Evolutionary conservation across 164 flowering plant genomes (phyloP), one percentile per base, ranked within the genome.

Genomic region (Brasenia schreberi): DNA sequence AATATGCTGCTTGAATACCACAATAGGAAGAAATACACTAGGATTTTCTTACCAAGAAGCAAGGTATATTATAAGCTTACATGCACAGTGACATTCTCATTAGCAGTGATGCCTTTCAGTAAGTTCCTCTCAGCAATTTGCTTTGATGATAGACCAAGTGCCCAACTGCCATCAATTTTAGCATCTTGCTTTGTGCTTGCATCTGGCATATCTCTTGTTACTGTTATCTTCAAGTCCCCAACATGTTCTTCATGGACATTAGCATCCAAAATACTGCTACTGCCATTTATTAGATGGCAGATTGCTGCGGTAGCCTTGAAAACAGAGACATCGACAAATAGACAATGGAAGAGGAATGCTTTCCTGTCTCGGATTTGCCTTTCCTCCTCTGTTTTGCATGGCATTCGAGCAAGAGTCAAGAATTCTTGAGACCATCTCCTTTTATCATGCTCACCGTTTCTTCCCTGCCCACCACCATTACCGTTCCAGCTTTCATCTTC

Each of bases 401-500:
- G 96, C 67, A 91, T 79, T 53, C 66, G 75, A 43, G 93, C 90
- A 76, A 94, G 71, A 66, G 85, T 75, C 45, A 97, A 89, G 77
- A 94, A 91, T 43, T 94, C 91, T 42, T 84, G 81, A 0, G 97
- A 92, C 98, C 98, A 94, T 7, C 86, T 85, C 65, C 89, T 84
- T 61, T 56, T 76, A 76, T 89, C 88, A 78, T 79, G 66, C 66
- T 84, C 73, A 58, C 83, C 82, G 65, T 78, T 65, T 80, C 81
- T 78, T 77, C 87, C 89, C 71, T 81, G 95, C 65, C 98, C 98
- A 66, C 98, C 97, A 65, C 96, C 97, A 81, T 75, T 84, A 71
- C 98, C 98, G 66, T 96, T 92, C 98, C 98, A 94, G 19, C 67
- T 80, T 75, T 90, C 92, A 84, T 94, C 97, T 80, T 94, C 98